These are phyloP conservation scores for Globisporangium emineosum DNA, from an alignment of 352 stramenopile species.

Conservation along the genomic window DNA sequence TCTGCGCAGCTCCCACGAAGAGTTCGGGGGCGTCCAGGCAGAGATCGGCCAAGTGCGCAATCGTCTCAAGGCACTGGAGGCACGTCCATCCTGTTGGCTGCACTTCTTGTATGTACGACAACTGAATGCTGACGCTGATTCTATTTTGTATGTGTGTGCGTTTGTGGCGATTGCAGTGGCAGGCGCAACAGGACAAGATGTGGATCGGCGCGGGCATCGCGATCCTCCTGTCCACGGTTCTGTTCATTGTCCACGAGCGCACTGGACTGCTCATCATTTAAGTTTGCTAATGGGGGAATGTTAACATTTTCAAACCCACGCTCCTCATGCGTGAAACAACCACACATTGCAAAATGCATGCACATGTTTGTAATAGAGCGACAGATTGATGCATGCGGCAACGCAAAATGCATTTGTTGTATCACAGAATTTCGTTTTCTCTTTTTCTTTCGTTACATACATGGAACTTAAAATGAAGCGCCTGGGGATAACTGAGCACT, in stretches of 20 bases:
- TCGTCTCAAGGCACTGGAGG: slow-evolving; percentile 53
- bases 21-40: slow-evolving; percentile 54
- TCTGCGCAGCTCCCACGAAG: slow-evolving; percentile 57
- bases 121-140: background rate
- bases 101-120: background rate
- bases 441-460: slow-evolving; percentile 6
- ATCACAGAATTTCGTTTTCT: background rate
- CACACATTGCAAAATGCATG: background rate
- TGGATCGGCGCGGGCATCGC: slow-evolving; percentile 70
- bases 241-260: slow-evolving; percentile 77
- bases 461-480: background rate
- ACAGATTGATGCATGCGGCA: background rate
- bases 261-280: slow-evolving; percentile 68
- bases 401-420: background rate
- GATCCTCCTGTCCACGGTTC: slow-evolving; percentile 56
- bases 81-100: slow-evolving; percentile 1
- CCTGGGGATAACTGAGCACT: background rate
- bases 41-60: slow-evolving; percentile 58
- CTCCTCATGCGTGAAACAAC: background rate
- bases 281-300: slow-evolving; percentile 1
- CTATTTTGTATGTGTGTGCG: background rate
- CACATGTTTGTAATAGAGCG: background rate
- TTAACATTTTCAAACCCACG: background rate
- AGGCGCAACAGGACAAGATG: slow-evolving; percentile 70
- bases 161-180: slow-evolving; percentile 40